Evolutionary conservation across 768 basidiomycete genomes (phyloP).

Genomic region (Lactifluus volemus): DNA sequence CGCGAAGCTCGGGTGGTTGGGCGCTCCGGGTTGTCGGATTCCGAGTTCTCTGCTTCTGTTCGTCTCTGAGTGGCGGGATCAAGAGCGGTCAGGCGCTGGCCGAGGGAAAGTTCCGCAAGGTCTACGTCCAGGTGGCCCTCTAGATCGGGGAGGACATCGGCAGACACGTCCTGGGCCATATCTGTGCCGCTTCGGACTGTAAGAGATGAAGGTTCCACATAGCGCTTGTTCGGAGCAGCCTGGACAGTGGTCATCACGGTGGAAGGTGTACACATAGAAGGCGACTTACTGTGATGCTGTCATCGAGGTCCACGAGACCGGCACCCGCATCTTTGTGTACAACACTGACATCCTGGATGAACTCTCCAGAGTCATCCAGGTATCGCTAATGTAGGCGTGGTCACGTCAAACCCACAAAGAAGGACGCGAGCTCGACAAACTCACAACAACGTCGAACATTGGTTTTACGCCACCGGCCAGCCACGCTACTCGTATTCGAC

Average conservation of each 20-base stretch:
- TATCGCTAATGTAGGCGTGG: conserved; percentile 36
- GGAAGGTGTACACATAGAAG: not conserved
- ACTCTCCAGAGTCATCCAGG: conserved; percentile 44
- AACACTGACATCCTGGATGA: conserved; percentile 42
- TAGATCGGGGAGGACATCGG: conserved; percentile 43
- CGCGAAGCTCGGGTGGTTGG: conserved; percentile 18
- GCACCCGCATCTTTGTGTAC: conserved; percentile 29
- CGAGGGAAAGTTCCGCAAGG: conserved; percentile 85
- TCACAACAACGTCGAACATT: conserved; percentile 50
- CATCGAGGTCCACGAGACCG: conserved; percentile 21
- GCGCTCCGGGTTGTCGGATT: conserved; percentile 40
- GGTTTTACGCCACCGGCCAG: conserved; percentile 49
- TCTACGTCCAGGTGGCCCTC: conserved; percentile 75
- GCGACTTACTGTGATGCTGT: conserved; percentile 1
- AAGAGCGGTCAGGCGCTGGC: conserved; percentile 77
- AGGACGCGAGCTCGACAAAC: conserved; percentile 23
- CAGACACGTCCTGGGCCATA: conserved; percentile 46
- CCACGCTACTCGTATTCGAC: conserved; percentile 43
- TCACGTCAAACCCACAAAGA: conserved; percentile 2
- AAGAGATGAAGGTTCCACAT: conserved; percentile 53
- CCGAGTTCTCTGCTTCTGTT: conserved; percentile 31
- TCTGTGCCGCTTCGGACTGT: conserved; percentile 59
- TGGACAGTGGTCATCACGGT: conserved; percentile 16
- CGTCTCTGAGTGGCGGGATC: conserved; percentile 36
- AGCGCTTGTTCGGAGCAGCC: conserved; percentile 52